Evolutionary conservation across 169 alveolate species (phyloP).

Genomic region (Plasmodium adleri): DNA sequence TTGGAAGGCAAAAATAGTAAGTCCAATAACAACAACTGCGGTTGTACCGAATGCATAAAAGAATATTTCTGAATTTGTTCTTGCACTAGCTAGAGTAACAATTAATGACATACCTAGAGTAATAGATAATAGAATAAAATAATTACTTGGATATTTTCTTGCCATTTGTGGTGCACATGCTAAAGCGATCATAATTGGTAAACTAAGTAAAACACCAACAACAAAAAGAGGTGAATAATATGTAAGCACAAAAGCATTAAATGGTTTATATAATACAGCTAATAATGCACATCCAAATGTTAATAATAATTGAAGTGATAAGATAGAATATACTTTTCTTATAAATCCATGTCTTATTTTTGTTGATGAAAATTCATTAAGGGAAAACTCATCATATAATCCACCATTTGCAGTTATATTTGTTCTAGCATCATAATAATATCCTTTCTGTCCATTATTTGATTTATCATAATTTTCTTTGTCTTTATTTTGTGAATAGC

Average conservation of each 20-base stretch:
- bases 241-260: constrained; percentile 56
- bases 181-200: constrained; percentile 69
- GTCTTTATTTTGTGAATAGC: constrained; percentile 14
- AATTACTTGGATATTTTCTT: constrained; percentile 78
- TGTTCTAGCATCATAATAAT: constrained; percentile 32
- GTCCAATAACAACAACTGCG: constrained; percentile 80
- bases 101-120: constrained; percentile 61
- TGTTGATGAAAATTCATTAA: constrained; percentile 79
- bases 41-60: constrained; percentile 87
- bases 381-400: constrained; percentile 55
- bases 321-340: constrained; percentile 87
- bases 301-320: constrained; percentile 83
- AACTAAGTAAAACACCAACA: constrained; percentile 53
- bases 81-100: constrained; percentile 58
- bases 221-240: constrained; percentile 67
- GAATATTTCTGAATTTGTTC: constrained; percentile 73
- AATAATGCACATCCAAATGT: constrained; percentile 79
- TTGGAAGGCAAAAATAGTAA: constrained; percentile 86
- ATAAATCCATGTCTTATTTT: constrained; percentile 89
- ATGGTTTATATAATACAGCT: constrained; percentile 69
- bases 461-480: constrained; percentile 10
- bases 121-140: constrained; percentile 62
- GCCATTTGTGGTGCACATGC: constrained; percentile 77
- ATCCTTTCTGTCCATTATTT: constrained; percentile 19
- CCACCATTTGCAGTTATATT: constrained; percentile 58